These are phyloP conservation scores for Biscogniauxia marginata DNA, from an alignment of 2,329 filamentous ascomycete genomes.

Conservation along the genomic window DNA sequence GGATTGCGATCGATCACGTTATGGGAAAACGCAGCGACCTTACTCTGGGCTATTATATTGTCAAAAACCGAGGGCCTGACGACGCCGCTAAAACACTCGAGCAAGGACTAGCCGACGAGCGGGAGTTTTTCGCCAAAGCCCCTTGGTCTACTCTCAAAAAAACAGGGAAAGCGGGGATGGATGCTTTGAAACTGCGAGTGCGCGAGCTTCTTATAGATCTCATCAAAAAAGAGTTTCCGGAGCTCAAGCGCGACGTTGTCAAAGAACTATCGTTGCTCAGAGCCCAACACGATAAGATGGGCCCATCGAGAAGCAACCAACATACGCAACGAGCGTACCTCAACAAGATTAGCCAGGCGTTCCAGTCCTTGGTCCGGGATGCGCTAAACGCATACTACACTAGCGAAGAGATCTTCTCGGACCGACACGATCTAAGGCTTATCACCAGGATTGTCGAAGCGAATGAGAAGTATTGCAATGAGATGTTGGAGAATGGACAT, in stretches of 20 bases:
- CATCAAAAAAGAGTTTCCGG: slow-evolving; percentile 35
- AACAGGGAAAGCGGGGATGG: slow-evolving; percentile 23
- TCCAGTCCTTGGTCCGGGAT: slow-evolving; percentile 25
- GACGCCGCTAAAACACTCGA: slow-evolving; percentile 34
- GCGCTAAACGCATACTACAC: slow-evolving; percentile 27
- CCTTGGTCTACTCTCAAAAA: slow-evolving; percentile 35
- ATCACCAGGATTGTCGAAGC: slow-evolving; percentile 31
- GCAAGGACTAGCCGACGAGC: slow-evolving; percentile 35
- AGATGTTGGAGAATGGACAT: slow-evolving; percentile 30
- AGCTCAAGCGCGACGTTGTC: slow-evolving; percentile 25
- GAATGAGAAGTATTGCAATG: slow-evolving; percentile 21
- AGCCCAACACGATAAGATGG: slow-evolving; percentile 20
- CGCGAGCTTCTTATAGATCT: slow-evolving; percentile 39
- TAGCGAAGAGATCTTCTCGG: slow-evolving; percentile 15
- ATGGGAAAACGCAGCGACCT: slow-evolving; percentile 40
- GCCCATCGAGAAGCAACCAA: slow-evolving; percentile 21
- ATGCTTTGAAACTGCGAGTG: slow-evolving; percentile 36
- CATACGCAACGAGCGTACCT: slow-evolving; percentile 29
- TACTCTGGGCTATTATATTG: slow-evolving; percentile 47
- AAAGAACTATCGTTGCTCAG: slow-evolving; percentile 14
- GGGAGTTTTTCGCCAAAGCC: slow-evolving; percentile 34
- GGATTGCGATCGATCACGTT: slow-evolving; percentile 42
- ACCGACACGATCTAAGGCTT: slow-evolving; percentile 24
- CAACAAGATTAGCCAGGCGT: slow-evolving; percentile 28
- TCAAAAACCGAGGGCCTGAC: slow-evolving; percentile 48